Conservation (phyloP, 495 filamentous ascomycete genomes). For the Podospora pseudoanserina region DNA sequence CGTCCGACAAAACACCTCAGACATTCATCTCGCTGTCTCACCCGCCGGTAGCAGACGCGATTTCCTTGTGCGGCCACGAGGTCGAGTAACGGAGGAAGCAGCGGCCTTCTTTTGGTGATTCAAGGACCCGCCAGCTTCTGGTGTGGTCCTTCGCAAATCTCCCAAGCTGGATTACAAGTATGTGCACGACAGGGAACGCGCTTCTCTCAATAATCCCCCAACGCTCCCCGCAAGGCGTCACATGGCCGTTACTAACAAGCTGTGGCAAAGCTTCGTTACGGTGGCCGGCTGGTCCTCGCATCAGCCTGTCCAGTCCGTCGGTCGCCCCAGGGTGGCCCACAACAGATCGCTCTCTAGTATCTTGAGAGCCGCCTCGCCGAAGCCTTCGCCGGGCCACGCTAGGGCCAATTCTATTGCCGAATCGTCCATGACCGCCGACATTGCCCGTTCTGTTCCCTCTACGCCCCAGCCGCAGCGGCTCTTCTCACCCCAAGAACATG, state of each 20-base stretch:
- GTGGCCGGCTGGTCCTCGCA: conserved; percentile 52
- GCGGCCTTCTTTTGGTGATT: conserved; percentile 9
- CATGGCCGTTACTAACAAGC: conserved; percentile 35
- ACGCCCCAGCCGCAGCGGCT: conserved; percentile 34
- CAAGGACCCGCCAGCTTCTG: conserved; percentile 34
- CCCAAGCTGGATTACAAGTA: conserved; percentile 34
- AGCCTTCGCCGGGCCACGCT: conserved; percentile 18
- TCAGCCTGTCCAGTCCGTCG: conserved; percentile 26
- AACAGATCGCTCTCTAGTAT: conserved; percentile 49
- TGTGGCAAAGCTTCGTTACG: conserved; percentile 45
- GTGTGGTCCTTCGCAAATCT: conserved; percentile 28
- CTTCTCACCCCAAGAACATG: conserved; percentile 30
- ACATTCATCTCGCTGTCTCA: conserved; percentile 2
- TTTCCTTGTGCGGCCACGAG: not conserved
- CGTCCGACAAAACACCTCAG: conserved; percentile 1
- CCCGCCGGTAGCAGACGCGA: conserved; percentile 5
- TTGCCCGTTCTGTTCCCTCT: conserved; percentile 17
- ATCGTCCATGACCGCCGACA: conserved; percentile 20
- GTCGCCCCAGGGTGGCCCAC: conserved; percentile 43
- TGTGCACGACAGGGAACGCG: conserved; percentile 12
- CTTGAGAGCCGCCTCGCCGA: conserved; percentile 32
- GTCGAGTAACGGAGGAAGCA: conserved; percentile 7
- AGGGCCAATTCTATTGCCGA: conserved; percentile 23
- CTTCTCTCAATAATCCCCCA: not conserved
- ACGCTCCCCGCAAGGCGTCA: conserved; percentile 11